Evolutionary conservation across 371 early-diverging fungal species (phyloP).

Genomic region (Scutellospora calospora): DNA sequence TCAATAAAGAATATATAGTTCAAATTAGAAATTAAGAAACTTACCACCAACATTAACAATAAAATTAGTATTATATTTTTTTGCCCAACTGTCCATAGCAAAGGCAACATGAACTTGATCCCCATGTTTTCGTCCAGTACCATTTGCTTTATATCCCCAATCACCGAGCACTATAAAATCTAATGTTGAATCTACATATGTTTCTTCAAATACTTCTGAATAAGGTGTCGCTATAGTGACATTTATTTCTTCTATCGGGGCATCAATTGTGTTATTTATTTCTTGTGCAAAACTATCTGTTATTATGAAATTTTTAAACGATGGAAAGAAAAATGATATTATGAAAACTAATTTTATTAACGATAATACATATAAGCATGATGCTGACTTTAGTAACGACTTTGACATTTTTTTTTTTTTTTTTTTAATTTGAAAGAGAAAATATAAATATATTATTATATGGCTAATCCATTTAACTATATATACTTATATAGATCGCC

Average conservation of each 20-base stretch:
- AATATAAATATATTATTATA: too few species aligned
- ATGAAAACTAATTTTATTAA: too few species aligned
- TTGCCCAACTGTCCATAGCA: slow-evolving; percentile 19
- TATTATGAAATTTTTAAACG: too few species aligned
- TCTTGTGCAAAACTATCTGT: too few species aligned
- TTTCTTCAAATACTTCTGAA: slow-evolving; percentile 6
- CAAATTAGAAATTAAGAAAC: neutral
- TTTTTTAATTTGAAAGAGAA: too few species aligned
- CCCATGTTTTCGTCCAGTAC: neutral
- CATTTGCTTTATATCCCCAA: slow-evolving; percentile 20
- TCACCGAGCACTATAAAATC: slow-evolving; percentile 33
- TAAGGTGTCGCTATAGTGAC: neutral
- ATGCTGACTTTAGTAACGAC: too few species aligned
- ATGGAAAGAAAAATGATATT: too few species aligned
- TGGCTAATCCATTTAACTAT: too few species aligned
- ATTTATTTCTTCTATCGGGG: neutral
- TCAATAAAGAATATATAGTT: neutral
- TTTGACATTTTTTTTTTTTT: too few species aligned
- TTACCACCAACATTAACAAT: slow-evolving; percentile 40
- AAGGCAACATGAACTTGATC: slow-evolving; percentile 5
- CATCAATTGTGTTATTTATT: too few species aligned
- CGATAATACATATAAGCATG: too few species aligned
- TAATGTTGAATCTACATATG: slow-evolving; percentile 14
- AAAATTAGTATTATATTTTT: slow-evolving; percentile 13
- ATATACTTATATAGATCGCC: too few species aligned